Base-by-base conservation (phyloP, 2,329 filamentous ascomycete species). In the Exophiala oligosperma region DNA sequence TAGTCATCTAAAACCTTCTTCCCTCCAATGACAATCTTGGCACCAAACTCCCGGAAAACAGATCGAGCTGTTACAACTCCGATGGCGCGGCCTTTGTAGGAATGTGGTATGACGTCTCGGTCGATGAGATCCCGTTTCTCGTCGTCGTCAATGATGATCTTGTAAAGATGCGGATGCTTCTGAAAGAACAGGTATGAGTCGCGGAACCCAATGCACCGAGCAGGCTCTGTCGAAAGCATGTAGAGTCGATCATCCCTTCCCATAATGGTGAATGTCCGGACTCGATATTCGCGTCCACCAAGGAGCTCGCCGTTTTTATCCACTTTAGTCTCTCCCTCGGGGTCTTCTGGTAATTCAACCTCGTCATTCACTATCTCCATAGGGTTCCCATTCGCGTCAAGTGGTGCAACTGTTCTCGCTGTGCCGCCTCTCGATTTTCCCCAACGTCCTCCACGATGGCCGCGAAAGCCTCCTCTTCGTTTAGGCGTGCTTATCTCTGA, bases 171-270 rank as follows among this genome's bases (percentile, higher is more conserved):
- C 72, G 90, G 90, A 76, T 99, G 94, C 76, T 97, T 99, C 64
- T 94, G 95, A 80, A 99, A 99, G 81, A 99, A 97, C 26, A 99
- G 84, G 71, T 99, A 99, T 64, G 92, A 97, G 79, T 99, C 94
- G 66, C 94, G 84, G 81, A 99, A 99, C 14, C 94, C 94, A 55
- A 96, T 92, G 69, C 94, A 97, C 64, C 94, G 89, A 24, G 94
- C 94, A 4, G 94, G 95, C 71, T 99, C 94, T 3, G 94, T 99
- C 2, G 94, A 97, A 75, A 99, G 78, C 94, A 99, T 99, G 84
- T 99, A 99, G 9, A 96, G 85, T 56, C 92, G 81, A 50, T 93
- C 84, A 38, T 89, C 92, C 64, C 92, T 86, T 54, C 91, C 92
- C 17, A 86, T 82, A 64, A 99, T 89, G 6, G 89, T 96, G 73